Conservation (phyloP, 441 rosid species). For the Gossypium aridum region DNA sequence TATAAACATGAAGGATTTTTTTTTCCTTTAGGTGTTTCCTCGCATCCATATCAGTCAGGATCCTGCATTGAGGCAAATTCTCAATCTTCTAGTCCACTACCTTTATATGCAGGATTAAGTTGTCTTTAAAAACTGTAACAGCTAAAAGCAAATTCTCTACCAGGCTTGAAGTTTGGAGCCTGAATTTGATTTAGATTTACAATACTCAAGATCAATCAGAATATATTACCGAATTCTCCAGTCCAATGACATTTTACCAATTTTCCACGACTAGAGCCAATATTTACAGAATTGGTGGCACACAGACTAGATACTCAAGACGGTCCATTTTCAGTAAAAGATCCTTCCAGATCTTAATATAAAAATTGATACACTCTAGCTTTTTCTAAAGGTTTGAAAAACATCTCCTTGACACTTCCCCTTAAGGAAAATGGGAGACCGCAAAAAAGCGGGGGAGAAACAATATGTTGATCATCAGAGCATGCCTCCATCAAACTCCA, state of each 20-base stretch:
- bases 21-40: background rate
- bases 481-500: background rate
- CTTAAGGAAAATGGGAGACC: background rate
- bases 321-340: background rate
- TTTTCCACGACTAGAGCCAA: background rate
- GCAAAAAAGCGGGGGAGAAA: background rate
- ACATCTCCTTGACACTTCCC: background rate
- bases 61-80: background rate
- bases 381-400: background rate
- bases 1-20: background rate
- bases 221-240: background rate
- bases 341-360: background rate
- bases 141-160: background rate
- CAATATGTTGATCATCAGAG: background rate
- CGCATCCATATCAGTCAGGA: background rate
- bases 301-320: background rate
- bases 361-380: background rate
- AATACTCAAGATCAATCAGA: background rate
- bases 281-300: background rate
- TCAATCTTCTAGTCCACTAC: background rate
- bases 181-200: background rate
- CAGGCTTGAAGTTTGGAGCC: background rate
- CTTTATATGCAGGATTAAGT: background rate
- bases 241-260: background rate
- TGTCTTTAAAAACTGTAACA: background rate